A percentile compares a stretch with the other conserved stretches of the same genome.
These are phyloP conservation scores for thale cress (Arabidopsis thaliana) DNA, from an alignment of 345 rosid genomes.

Conservation along the genomic window DNA sequence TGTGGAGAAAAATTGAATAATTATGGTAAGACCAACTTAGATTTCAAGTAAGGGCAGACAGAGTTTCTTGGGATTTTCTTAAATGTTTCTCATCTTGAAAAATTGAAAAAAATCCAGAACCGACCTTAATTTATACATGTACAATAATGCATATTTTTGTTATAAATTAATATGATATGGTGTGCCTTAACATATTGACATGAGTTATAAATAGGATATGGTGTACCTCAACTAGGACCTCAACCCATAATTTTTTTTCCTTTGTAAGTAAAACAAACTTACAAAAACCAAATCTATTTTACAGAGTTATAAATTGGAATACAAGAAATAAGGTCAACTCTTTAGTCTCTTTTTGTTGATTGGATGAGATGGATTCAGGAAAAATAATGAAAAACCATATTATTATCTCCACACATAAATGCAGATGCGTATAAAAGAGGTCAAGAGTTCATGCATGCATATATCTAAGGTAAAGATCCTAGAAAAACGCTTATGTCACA, in stretches of 20 bases:
- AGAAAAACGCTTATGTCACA: conserved; percentile 61
- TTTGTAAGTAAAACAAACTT: neutral
- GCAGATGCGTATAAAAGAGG: conserved; percentile 36
- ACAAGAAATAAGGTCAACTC: conserved; percentile 31
- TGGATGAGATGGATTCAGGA: conserved; percentile 36
- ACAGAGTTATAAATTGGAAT: conserved; percentile 2
- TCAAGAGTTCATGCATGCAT: conserved; percentile 22
- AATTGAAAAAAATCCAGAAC: conserved; percentile 7
- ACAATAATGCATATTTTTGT: conserved; percentile 1
- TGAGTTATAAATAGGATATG: conserved; percentile 23
- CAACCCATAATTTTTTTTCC: neutral
- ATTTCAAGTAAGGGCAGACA: conserved; percentile 46
- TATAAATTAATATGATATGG: conserved; percentile 34
- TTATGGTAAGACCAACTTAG: conserved; percentile 36
- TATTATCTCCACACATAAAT: conserved; percentile 23
- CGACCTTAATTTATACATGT: conserved; percentile 33
- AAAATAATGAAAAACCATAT: conserved; percentile 33
- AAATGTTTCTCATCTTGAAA: conserved; percentile 36
- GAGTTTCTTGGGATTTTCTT: conserved; percentile 41
- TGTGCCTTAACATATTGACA: conserved; percentile 16
- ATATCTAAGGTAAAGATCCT: conserved; percentile 62
- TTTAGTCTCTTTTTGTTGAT: conserved; percentile 27
- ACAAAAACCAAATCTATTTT: neutral
- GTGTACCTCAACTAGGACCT: conserved; percentile 38
- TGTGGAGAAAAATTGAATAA: conserved; percentile 14